Conservation (phyloP, 148 eudicot species). For the Diospyros kaki region DNA sequence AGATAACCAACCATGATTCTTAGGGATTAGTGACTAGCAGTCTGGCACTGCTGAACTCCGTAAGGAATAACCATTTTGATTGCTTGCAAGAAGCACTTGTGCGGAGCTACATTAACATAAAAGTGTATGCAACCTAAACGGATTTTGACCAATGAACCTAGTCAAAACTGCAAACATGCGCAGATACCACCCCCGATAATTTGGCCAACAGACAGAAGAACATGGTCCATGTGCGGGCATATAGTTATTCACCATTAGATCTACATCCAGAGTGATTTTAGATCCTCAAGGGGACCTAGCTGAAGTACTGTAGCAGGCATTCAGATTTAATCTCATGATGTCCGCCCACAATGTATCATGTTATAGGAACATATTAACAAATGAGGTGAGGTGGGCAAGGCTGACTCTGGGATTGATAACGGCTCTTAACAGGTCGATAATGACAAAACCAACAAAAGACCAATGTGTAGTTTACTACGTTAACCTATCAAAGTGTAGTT, state of each 20-base stretch:
- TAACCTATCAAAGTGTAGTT: background rate
- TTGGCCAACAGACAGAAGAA: no score
- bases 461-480: background rate
- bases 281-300: background rate
- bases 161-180: background rate
- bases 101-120: background rate
- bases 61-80: background rate
- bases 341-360: background rate
- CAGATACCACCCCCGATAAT: background rate
- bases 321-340: background rate
- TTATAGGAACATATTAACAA: background rate
- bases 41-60: background rate
- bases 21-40: background rate
- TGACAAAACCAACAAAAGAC: background rate
- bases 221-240: background rate
- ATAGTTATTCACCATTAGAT: background rate
- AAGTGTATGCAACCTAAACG: background rate
- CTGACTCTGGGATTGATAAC: background rate
- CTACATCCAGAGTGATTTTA: background rate
- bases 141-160: background rate
- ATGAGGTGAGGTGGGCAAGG: background rate
- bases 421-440: background rate
- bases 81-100: background rate
- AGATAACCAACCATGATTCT: background rate
- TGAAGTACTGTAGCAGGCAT: background rate